Conservation (phyloP, 805 yeast species). For the Suhomyces vadensis region DNA sequence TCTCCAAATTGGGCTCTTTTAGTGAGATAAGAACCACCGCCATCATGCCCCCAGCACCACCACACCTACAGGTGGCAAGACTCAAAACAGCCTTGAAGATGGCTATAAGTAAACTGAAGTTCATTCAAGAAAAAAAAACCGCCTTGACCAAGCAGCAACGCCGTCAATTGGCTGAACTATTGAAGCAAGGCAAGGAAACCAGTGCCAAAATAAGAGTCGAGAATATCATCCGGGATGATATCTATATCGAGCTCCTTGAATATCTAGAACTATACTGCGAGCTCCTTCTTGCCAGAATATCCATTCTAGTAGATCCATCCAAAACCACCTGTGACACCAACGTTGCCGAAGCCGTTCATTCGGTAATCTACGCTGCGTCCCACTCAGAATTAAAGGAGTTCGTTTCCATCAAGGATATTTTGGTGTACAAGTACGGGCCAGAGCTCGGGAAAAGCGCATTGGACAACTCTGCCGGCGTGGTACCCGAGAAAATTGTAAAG, state of each 20-base stretch:
- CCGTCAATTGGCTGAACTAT: conserved; percentile 66
- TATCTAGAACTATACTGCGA: conserved; percentile 81
- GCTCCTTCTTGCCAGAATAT: conserved; percentile 70
- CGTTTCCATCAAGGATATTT: conserved; percentile 56
- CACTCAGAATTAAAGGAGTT: conserved; percentile 79
- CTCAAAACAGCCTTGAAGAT: conserved; percentile 54
- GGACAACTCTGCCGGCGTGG: conserved; percentile 48
- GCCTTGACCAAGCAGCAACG: conserved; percentile 77
- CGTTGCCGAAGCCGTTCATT: conserved; percentile 72
- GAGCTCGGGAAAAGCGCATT: conserved; percentile 61
- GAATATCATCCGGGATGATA: conserved; percentile 79
- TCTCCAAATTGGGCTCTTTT: too few species aligned
- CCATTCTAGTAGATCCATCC: conserved; percentile 50
- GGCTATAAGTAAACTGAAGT: conserved; percentile 68
- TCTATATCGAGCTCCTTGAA: conserved; percentile 76
- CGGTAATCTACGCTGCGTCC: conserved; percentile 67
- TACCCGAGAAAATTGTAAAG: conserved; percentile 66
- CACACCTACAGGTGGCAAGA: conserved; percentile 30
- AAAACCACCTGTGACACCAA: conserved; percentile 53
- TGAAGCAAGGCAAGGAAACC: conserved; percentile 70
- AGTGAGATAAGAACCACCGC: background rate
- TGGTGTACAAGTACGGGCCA: conserved; percentile 62
- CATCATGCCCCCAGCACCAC: conserved; percentile 5
- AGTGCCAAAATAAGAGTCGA: conserved; percentile 85
- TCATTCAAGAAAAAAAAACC: conserved; percentile 70